Percentiles rank a stretch among this genome's conserved stretches.
These are phyloP conservation scores for Shiraia bambusicola DNA, from an alignment of 2,329 filamentous ascomycete genomes.

Conservation along the genomic window DNA sequence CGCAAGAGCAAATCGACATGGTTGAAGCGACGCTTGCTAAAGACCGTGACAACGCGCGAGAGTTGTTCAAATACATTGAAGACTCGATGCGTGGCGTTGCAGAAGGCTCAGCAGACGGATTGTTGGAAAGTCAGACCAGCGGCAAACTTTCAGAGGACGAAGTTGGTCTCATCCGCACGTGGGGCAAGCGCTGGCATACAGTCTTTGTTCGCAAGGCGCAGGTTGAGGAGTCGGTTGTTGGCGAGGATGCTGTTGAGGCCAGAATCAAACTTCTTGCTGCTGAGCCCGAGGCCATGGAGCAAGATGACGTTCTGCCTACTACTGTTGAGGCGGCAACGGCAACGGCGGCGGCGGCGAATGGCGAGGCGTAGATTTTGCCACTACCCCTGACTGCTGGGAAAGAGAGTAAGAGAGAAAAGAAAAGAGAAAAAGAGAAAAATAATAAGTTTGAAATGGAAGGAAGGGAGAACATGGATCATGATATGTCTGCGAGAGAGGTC, in stretches of 20 bases:
- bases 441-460: too few relatives aligned
- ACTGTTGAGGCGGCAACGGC: conserved; percentile 16
- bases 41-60: conserved; percentile 73
- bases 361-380: conserved; percentile 21
- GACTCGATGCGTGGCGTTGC: conserved; percentile 75
- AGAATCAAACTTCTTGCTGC: conserved; percentile 41
- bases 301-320: conserved; percentile 18
- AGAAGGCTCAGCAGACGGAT: conserved; percentile 69
- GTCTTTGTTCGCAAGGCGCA: conserved; percentile 80
- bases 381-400: too few relatives aligned
- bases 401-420: too few relatives aligned
- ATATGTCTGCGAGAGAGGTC: too few relatives aligned
- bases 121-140: conserved; percentile 69
- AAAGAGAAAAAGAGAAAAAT: too few relatives aligned
- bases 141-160: conserved; percentile 43
- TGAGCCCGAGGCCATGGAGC: conserved; percentile 25
- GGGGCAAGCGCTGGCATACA: conserved; percentile 83
- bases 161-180: conserved; percentile 67
- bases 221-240: conserved; percentile 76
- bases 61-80: conserved; percentile 78
- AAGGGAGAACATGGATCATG: too few relatives aligned
- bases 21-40: conserved; percentile 67
- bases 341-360: too few relatives aligned
- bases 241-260: conserved; percentile 56
- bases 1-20: conserved; percentile 58